Evolutionary conservation across 345 rosid species (phyloP), one percentile per base, ranked within the genome.

Genomic region (Clausena lansium): DNA sequence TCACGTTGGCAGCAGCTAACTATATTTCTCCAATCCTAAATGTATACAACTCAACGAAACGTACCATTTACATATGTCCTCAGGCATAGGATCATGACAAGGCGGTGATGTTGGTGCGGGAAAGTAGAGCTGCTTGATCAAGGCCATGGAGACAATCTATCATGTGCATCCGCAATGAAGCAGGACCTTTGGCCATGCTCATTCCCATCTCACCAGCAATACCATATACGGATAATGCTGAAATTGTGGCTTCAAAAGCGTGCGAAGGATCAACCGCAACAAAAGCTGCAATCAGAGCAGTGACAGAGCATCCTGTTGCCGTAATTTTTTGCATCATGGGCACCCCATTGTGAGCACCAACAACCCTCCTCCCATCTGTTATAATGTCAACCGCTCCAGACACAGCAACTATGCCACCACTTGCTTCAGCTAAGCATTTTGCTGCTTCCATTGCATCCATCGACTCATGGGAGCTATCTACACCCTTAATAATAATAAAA

Each of bases 281-380:
- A 80, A 94, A 92, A 10, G 97, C 98, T 0, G 96, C 94, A 70
- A 95, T 83, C 35, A 93, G 83, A 30, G 95, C 96, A 54, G 94
- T 85, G 63, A 88, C 90, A 35, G 98, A 82, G 72, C 99, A 91
- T 19, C 99, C 98, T 0, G 97, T 92, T 6, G 94, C 98, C 0
- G 99, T 95, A 25, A 95, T 92, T 80, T 85, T 92, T 79, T 93
- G 97, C 96, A 95, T 77, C 96, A 91, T 90, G 28, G 91, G 82
- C 13, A 92, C 93, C 76, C 98, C 98, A 76, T 95, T 95, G 67
- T 79, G 88, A 54, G 86, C 94, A 73, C 91, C 92, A 50, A 87
- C 68, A 63, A 90, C 88, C 20, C 82, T 84, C 30, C 78, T 69
- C 77, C 99, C 99, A 67, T 95, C 90, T 9, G 94, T 93, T 41